phyloP scores from a whole-genome alignment of 202 grass and related monocot species.

The Elaeis oleifera region DNA sequence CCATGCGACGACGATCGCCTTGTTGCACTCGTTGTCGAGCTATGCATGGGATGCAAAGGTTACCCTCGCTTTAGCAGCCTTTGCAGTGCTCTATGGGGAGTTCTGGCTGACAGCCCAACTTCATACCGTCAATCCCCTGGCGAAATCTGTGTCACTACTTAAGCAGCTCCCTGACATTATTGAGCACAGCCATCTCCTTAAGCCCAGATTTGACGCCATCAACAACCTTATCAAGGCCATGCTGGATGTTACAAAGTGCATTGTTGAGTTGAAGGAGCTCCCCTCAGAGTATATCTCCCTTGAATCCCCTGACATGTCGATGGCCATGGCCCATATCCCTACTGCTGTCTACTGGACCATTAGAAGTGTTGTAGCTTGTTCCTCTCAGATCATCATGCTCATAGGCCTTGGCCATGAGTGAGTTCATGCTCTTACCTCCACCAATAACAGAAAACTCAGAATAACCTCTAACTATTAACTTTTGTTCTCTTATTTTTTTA shows the following conservation, averaged over 20 bases:
- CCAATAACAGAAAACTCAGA: background rate
- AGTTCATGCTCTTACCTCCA: background rate
- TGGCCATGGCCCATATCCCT: constrained; percentile 25
- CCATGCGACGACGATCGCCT: constrained; percentile 24
- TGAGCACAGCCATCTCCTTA: constrained; percentile 33
- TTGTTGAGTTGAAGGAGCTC: constrained; percentile 37
- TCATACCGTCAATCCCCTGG: constrained; percentile 30
- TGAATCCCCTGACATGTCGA: constrained; percentile 25
- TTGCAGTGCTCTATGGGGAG: constrained; percentile 31
- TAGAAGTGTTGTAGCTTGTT: constrained; percentile 33
- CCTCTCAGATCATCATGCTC: constrained; percentile 30
- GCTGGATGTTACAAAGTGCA: constrained; percentile 38
- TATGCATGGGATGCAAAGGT: constrained; percentile 42
- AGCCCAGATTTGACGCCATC: constrained; percentile 37
- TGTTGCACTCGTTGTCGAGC: constrained; percentile 23
- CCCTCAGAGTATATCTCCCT: constrained; percentile 17
- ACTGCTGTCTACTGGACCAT: constrained; percentile 45
- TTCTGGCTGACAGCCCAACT: constrained; percentile 37
- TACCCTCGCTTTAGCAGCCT: constrained; percentile 30
- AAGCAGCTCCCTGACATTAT: constrained; percentile 39
- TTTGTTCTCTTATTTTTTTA: no score
- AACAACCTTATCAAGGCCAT: constrained; percentile 39
- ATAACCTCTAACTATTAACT: no score
- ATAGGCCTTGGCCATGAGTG: constrained; percentile 39
- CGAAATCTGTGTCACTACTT: constrained; percentile 26